Percentiles rank a stretch among this genome's conserved stretches.
Conservation (phyloP, 2,329 filamentous ascomycete species). For the Colletotrichum karsti region DNA sequence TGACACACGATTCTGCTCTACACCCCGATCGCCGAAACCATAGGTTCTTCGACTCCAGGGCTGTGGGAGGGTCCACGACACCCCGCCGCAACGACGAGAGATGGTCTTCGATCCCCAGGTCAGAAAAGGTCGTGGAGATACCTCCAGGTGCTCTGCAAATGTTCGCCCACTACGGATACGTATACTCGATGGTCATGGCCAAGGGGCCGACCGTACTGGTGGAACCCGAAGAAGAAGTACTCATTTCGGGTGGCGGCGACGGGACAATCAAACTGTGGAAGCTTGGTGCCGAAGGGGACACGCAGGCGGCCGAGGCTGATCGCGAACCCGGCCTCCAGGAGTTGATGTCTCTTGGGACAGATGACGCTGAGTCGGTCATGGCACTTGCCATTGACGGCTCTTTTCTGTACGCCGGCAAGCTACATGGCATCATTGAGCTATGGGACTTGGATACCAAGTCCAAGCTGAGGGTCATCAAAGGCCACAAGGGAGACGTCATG, state of each 20-base stretch:
- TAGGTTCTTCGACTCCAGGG: slow-evolving; percentile 91
- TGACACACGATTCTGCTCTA: slow-evolving; percentile 68
- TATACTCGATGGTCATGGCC: slow-evolving; percentile 94
- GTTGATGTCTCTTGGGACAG: slow-evolving; percentile 70
- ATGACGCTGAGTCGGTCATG: slow-evolving; percentile 72
- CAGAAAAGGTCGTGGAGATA: slow-evolving; percentile 76
- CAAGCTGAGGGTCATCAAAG: slow-evolving; percentile 85
- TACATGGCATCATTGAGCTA: slow-evolving; percentile 88
- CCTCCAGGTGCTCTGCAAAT: slow-evolving; percentile 81
- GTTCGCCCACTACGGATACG: slow-evolving; percentile 94
- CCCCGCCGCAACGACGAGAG: slow-evolving; percentile 73
- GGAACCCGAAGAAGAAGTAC: slow-evolving; percentile 77
- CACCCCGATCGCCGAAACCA: slow-evolving; percentile 83
- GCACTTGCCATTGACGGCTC: slow-evolving; percentile 89
- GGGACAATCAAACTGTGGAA: slow-evolving; percentile 96
- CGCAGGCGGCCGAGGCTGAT: slow-evolving; percentile 54
- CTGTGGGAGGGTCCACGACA: slow-evolving; percentile 82
- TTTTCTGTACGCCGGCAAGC: slow-evolving; percentile 90
- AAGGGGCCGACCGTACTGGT: slow-evolving; percentile 73
- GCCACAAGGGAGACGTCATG: slow-evolving; percentile 84
- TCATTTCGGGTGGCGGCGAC: slow-evolving; percentile 93
- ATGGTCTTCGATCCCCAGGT: slow-evolving; percentile 61
- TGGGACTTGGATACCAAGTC: slow-evolving; percentile 98
- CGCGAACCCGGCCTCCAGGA: slow-evolving; percentile 71
- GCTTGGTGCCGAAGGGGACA: slow-evolving; percentile 53